Base-by-base conservation (phyloP, 371 early-diverging fungal genomes). In the Dinochytrium kinnereticum region DNA sequence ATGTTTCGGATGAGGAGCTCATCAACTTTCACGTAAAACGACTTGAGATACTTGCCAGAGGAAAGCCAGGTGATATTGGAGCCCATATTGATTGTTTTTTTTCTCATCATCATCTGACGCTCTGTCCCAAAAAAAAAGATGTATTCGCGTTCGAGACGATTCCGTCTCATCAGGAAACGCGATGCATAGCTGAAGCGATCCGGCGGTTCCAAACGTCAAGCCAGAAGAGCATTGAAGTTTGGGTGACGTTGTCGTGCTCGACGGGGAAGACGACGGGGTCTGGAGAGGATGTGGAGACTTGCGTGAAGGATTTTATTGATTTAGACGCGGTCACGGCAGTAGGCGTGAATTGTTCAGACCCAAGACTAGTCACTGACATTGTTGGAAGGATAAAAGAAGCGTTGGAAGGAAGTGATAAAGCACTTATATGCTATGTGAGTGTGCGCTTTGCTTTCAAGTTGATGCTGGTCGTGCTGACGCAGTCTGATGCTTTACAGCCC, bases 321-420 rank as follows among this genome's bases (percentile, higher is more conserved):
- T 28, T 78, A 24, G 51, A 73, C 0, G 13, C 59, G 1, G 70
- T 90, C 1, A 80, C 81, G 31, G 87, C 83, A 24, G 67, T 85
- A 5, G 90, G 90, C 10, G 74, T 89, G 51, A 90, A 90, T 70
- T 90, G 90, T 73, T 85, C 88, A 0, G 85, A 85, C 31, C 87
- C 87, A 1, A 53, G 55, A 21, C 81, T 67, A n/a, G 53, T 85
- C n/a, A 64, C 68, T 17, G 50, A 49, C 10, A 53, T 75, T 59
- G 10, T 78, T 40, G 21, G 34, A 44, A 1, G 13, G 30, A 49
- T 64, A 31, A 49, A 34, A 36, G 19, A 31, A 19, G 65, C 17
- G 2, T 26, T 64, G 30, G 64, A 1, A 1, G 74, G 21, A 0
- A 49, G 31, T 0, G 66, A 69, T 21, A 69, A 68, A 26, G 36